These are phyloP conservation scores for Ogataea hybrid DNA, from an alignment of 1,139 yeast species.

Conservation along the genomic window DNA sequence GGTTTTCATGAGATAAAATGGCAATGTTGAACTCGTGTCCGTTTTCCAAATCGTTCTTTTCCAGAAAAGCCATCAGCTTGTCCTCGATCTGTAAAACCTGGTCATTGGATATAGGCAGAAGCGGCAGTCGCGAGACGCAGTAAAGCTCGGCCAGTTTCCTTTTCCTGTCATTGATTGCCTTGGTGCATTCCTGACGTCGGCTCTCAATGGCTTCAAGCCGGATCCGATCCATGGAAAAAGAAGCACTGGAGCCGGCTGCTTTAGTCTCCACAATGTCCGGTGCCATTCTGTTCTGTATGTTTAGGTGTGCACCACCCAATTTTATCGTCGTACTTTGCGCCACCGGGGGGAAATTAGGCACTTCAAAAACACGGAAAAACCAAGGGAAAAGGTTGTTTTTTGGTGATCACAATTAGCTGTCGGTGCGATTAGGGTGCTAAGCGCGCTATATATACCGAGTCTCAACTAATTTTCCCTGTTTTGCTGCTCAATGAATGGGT, in stretches of 20 bases:
- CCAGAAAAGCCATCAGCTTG: conserved; percentile 40
- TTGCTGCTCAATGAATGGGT: conserved; percentile 3
- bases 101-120: conserved; percentile 38
- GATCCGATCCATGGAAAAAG: conserved; percentile 39
- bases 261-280: conserved; percentile 8
- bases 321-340: conserved; percentile 10
- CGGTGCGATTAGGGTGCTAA: background rate
- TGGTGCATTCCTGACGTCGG: conserved; percentile 40
- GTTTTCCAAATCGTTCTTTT: conserved; percentile 42
- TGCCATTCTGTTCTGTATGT: conserved; percentile 7
- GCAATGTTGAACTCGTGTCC: conserved; percentile 38
- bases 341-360: conserved; percentile 5
- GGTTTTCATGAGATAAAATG: conserved; percentile 30
- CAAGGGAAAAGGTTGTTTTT: background rate
- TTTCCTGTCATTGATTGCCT: conserved; percentile 39
- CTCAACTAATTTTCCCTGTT: conserved; percentile 1
- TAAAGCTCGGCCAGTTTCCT: conserved; percentile 55
- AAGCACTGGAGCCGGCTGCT: conserved; percentile 5
- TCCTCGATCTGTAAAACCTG: conserved; percentile 38
- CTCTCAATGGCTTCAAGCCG: conserved; percentile 45
- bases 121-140: conserved; percentile 47
- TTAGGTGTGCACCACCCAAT: conserved; percentile 12
- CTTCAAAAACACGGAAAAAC: conserved; percentile 1
- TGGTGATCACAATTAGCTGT: background rate
- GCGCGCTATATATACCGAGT: background rate